Evolutionary conservation across 202 grass and related monocot genomes (phyloP).

Genomic region (Carex arenaria): DNA sequence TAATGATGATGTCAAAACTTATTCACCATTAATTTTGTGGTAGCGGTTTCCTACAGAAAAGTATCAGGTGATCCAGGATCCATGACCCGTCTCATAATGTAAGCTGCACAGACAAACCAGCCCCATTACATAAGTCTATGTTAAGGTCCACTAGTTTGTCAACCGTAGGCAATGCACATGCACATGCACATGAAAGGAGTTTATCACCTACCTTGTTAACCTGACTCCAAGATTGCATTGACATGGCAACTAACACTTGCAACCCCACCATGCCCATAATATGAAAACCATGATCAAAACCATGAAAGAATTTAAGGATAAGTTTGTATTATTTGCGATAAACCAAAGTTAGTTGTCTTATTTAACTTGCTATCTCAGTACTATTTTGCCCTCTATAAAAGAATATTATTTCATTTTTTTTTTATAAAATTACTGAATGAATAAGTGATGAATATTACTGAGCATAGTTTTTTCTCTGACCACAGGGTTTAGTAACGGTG

Average conservation of each 20-base stretch:
- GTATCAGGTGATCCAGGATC: no score
- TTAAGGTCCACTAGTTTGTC: conserved; percentile 3
- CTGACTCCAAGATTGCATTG: neutral
- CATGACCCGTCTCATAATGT: no score
- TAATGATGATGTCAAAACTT: no score
- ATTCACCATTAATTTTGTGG: no score
- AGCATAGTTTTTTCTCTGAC: neutral
- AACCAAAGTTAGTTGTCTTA: neutral
- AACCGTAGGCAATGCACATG: conserved; percentile 4
- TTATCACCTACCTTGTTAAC: conserved; percentile 12
- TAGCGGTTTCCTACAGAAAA: no score
- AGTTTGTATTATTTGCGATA: neutral
- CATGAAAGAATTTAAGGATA: neutral
- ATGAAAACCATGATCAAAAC: neutral
- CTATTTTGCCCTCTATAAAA: neutral
- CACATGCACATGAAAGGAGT: neutral
- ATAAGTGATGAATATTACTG: neutral
- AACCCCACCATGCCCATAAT: neutral
- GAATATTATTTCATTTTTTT: neutral
- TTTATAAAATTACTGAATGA: neutral
- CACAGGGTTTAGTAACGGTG: conserved; percentile 61
- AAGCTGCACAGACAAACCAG: neutral
- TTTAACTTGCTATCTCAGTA: neutral
- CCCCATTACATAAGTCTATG: neutral
- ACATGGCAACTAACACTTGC: neutral